phyloP scores from a whole-genome alignment of 2,329 filamentous ascomycete genomes.

The Scedosporium apiospermum region DNA sequence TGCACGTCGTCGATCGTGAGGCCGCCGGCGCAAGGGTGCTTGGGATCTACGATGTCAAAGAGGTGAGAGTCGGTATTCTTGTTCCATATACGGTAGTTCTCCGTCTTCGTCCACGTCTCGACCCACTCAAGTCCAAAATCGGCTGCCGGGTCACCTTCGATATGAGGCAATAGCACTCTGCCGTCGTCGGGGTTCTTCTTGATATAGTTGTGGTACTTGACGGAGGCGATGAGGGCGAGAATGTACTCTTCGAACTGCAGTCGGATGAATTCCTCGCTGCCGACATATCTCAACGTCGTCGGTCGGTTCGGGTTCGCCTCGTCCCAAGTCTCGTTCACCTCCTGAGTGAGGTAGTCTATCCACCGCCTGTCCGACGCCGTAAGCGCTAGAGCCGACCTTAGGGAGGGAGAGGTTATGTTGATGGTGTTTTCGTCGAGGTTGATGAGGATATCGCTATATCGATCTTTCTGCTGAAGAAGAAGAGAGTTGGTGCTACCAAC shows the following conservation, averaged over 20 bases:
- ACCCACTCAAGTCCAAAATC: constrained; percentile 84
- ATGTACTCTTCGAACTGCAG: constrained; percentile 97
- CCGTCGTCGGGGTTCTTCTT: constrained; percentile 43
- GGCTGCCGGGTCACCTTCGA: constrained; percentile 72
- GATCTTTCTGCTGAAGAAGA: constrained; percentile 84
- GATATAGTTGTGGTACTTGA: constrained; percentile 77
- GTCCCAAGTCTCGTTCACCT: constrained; percentile 95
- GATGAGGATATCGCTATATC: constrained; percentile 92
- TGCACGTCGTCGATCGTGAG: constrained; percentile 93
- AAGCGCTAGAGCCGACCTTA: constrained; percentile 66
- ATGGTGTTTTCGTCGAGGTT: constrained; percentile 88
- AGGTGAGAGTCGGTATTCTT: constrained; percentile 72
- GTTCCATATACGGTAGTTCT: constrained; percentile 88
- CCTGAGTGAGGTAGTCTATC: constrained; percentile 92
- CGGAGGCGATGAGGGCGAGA: constrained; percentile 73
- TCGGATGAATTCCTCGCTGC: constrained; percentile 94
- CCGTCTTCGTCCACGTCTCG: constrained; percentile 76
- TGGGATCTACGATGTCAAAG: constrained; percentile 89
- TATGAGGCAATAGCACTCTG: constrained; percentile 50
- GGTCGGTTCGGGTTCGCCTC: constrained; percentile 78
- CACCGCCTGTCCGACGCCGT: constrained; percentile 84
- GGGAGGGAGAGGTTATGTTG: constrained; percentile 70
- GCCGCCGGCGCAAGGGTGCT: constrained; percentile 86
- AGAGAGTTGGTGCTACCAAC: constrained; percentile 96
- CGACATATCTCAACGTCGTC: constrained; percentile 90